Evolutionary conservation across 768 basidiomycete genomes (phyloP).

Genomic region (Tylopilus rubrobrunneus): DNA sequence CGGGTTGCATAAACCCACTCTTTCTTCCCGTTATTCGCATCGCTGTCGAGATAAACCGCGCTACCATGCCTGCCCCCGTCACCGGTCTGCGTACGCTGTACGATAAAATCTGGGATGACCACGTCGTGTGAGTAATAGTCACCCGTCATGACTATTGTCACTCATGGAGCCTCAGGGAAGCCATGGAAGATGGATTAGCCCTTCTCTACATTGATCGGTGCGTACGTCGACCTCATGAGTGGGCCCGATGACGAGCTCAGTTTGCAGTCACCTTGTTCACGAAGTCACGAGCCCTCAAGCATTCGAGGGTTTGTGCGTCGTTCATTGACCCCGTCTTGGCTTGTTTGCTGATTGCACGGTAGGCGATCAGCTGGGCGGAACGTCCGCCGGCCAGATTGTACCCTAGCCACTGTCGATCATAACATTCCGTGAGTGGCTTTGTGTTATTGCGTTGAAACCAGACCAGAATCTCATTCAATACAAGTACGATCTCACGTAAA

Average conservation of each 20-base stretch:
- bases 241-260: background rate
- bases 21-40: constrained; percentile 1
- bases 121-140: constrained; percentile 67
- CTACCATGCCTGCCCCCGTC: constrained; percentile 53
- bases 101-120: constrained; percentile 98
- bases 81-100: constrained; percentile 81
- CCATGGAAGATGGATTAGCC: constrained; percentile 71
- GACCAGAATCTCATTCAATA: background rate
- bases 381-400: constrained; percentile 84
- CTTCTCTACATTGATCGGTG: constrained; percentile 83
- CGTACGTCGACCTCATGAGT: constrained; percentile 5
- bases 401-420: constrained; percentile 85
- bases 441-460: background rate
- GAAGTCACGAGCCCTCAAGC: constrained; percentile 96
- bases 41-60: background rate
- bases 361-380: constrained; percentile 71
- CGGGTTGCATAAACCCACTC: background rate
- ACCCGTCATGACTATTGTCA: constrained; percentile 5
- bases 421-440: constrained; percentile 68
- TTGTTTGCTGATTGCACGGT: constrained; percentile 10
- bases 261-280: constrained; percentile 60
- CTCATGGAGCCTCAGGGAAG: constrained; percentile 43
- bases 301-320: constrained; percentile 75
- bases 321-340: background rate
- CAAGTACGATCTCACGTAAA: constrained; percentile 70